Evolutionary conservation across 1,139 yeast genomes (phyloP).

Genomic region (Scheffersomyces insectosa): DNA sequence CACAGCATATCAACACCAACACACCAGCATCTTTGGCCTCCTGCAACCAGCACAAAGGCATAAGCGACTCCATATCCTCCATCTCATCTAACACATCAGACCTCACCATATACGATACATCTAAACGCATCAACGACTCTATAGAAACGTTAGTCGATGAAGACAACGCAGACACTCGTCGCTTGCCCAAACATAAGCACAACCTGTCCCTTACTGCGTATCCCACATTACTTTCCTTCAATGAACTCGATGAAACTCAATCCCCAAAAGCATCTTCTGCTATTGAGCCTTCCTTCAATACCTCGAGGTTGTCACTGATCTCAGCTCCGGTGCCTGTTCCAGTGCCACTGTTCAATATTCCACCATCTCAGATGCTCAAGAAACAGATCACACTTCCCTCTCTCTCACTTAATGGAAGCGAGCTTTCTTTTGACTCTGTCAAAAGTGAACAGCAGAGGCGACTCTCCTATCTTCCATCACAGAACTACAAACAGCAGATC

Average conservation of each 20-base stretch:
- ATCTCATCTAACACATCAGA: conserved; percentile 19
- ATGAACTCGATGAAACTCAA: conserved; percentile 8
- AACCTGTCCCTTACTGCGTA: conserved; percentile 8
- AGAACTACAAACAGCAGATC: conserved; percentile 12
- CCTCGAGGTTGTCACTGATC: not conserved
- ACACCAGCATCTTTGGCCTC: not conserved
- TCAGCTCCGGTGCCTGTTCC: conserved; percentile 3
- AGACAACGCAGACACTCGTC: not conserved
- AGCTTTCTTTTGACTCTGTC: conserved; percentile 15
- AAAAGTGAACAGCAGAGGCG: conserved; percentile 19
- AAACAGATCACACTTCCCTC: conserved; percentile 20
- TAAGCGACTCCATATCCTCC: conserved; percentile 17
- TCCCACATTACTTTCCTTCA: conserved; percentile 4
- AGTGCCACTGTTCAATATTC: not conserved
- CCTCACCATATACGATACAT: conserved; percentile 11
- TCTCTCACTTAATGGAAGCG: conserved; percentile 8
- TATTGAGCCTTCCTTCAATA: conserved; percentile 9
- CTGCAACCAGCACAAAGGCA: conserved; percentile 7
- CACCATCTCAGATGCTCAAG: conserved; percentile 6
- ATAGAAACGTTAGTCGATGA: not conserved
- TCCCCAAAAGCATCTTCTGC: conserved; percentile 12
- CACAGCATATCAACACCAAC: not conserved
- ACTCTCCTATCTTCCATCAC: conserved; percentile 13
- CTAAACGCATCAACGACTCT: not conserved
- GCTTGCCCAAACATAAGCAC: not conserved